Evolutionary conservation across 2,329 filamentous ascomycete species (phyloP).

Genomic region (Diplodia scrobiculata): DNA sequence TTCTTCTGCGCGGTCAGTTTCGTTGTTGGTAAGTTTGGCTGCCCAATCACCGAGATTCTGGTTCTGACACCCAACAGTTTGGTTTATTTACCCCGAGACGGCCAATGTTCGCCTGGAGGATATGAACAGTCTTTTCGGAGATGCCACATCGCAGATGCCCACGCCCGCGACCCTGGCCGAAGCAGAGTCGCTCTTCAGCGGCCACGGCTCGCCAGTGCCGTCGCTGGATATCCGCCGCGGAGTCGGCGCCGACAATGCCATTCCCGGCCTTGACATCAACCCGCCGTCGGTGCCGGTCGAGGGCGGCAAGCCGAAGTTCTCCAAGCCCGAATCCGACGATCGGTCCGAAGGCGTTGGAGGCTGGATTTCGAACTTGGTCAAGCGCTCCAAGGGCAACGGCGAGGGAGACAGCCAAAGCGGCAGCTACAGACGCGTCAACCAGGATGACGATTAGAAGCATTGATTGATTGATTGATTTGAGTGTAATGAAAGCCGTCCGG

Average conservation of each 20-base stretch:
- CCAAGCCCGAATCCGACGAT: conserved; percentile 34
- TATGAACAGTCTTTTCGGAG: conserved; percentile 93
- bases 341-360: conserved; percentile 62
- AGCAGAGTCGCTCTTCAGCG: conserved; percentile 76
- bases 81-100: conserved; percentile 96
- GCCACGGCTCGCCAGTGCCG: conserved; percentile 71
- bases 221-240: conserved; percentile 70
- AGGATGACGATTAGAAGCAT: conserved; percentile 42
- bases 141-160: conserved; percentile 79
- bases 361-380: conserved; percentile 70
- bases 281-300: conserved; percentile 65
- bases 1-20: conserved; percentile 97
- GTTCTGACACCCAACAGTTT: conserved; percentile 63
- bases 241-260: conserved; percentile 63
- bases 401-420: conserved; percentile 49
- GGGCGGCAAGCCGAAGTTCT: conserved; percentile 54
- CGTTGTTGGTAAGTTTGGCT: conserved; percentile 75
- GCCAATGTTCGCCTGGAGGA: conserved; percentile 94
- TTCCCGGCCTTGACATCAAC: conserved; percentile 80
- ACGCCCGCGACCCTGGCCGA: conserved; percentile 79
- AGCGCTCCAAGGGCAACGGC: conserved; percentile 53
- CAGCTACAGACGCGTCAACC: conserved; percentile 52
- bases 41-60: not conserved
- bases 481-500: conserved; percentile 17
- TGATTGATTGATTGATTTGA: not conserved